These are phyloP conservation scores for Pseudogymnoascus sp. DNA, from an alignment of 2,329 filamentous ascomycete genomes.

Conservation along the genomic window DNA sequence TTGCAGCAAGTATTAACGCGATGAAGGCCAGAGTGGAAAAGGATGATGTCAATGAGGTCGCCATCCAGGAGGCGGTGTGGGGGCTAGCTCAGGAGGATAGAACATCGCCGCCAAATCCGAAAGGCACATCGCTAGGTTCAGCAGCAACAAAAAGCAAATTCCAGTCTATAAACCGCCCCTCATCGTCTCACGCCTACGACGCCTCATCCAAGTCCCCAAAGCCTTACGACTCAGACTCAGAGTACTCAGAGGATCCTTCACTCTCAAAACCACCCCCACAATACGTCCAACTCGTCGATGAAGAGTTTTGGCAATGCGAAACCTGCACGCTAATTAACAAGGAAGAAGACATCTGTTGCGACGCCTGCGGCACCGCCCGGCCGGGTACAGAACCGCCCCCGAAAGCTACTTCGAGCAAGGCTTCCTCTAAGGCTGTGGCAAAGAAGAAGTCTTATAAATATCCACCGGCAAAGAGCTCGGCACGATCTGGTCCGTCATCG, in stretches of 20 bases:
- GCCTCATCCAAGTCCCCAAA: conserved; percentile 29
- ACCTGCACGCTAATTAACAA: conserved; percentile 56
- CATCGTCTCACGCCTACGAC: background rate
- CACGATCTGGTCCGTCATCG: background rate
- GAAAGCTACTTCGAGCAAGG: background rate
- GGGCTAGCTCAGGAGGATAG: conserved; percentile 81
- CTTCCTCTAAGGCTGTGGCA: background rate
- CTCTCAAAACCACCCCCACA: conserved; percentile 18
- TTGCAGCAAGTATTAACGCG: conserved; percentile 59
- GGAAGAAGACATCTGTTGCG: conserved; percentile 49
- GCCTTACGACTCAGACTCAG: conserved; percentile 6
- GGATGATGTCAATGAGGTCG: conserved; percentile 79
- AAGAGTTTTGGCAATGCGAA: conserved; percentile 44
- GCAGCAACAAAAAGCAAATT: conserved; percentile 24
- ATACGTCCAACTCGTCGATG: conserved; percentile 29
- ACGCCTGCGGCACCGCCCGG: conserved; percentile 38
- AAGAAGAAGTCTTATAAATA: background rate
- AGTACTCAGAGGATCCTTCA: background rate
- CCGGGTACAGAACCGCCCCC: background rate
- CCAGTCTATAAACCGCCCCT: background rate
- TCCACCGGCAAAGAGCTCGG: background rate
- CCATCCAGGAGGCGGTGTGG: conserved; percentile 77
- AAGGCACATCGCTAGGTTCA: conserved; percentile 36
- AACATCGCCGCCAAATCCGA: conserved; percentile 37
- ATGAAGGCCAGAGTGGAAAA: conserved; percentile 80